Evolutionary conservation across 1,139 yeast species (phyloP).

Genomic region (Lodderomyces oxycetoniae): DNA sequence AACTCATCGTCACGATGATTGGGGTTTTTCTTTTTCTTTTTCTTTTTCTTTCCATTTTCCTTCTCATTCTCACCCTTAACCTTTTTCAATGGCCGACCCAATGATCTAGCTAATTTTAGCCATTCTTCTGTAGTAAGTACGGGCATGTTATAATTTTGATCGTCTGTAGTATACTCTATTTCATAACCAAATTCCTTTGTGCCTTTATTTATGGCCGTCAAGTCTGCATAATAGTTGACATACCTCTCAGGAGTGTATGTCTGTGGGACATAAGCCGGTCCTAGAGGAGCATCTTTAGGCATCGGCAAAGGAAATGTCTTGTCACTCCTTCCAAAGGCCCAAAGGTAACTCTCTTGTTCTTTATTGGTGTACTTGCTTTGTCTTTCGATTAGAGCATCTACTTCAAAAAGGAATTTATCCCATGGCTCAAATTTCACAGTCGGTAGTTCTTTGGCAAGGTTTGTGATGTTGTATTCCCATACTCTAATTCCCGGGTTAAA

Average conservation of each 20-base stretch:
- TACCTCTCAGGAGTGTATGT: slow-evolving; percentile 67
- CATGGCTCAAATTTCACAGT: slow-evolving; percentile 36
- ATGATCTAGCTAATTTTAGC: slow-evolving; percentile 50
- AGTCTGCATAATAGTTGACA: slow-evolving; percentile 67
- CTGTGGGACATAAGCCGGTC: slow-evolving; percentile 75
- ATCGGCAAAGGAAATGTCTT: slow-evolving; percentile 63
- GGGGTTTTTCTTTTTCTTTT: slow-evolving; percentile 14
- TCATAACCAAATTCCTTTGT: slow-evolving; percentile 50
- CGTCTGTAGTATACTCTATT: slow-evolving; percentile 67
- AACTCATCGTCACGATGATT: slow-evolving; percentile 10
- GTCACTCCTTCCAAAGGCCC: slow-evolving; percentile 30
- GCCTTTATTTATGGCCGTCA: slow-evolving; percentile 46
- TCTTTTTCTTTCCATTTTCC: slow-evolving; percentile 8
- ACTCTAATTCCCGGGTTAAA: slow-evolving; percentile 78
- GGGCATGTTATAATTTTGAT: slow-evolving; percentile 50
- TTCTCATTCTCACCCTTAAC: slow-evolving; percentile 6
- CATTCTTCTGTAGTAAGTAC: slow-evolving; percentile 57
- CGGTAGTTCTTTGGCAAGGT: slow-evolving; percentile 25
- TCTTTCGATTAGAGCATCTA: slow-evolving; percentile 32
- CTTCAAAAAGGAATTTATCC: slow-evolving; percentile 49
- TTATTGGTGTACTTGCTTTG: slow-evolving; percentile 16
- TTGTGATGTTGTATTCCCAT: slow-evolving; percentile 79
- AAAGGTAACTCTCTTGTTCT: slow-evolving; percentile 9
- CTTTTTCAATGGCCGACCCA: slow-evolving; percentile 39
- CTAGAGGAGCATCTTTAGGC: slow-evolving; percentile 52